phyloP scores from a whole-genome alignment of 257 asterid species.

The Nemophila menziesii region DNA sequence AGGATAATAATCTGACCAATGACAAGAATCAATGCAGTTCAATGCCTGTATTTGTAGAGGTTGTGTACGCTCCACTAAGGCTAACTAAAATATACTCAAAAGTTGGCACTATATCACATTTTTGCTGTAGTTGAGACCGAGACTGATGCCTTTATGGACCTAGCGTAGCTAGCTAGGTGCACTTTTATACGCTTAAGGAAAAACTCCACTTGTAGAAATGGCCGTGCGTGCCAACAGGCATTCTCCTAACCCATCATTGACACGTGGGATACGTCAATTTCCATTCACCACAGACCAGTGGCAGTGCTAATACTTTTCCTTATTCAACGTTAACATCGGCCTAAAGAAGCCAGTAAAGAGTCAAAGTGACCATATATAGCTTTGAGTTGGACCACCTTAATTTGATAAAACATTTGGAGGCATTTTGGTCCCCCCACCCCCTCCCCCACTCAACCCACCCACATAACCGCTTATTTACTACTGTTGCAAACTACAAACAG shows the following conservation, averaged over 20 bases:
- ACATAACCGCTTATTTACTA: too few relatives aligned
- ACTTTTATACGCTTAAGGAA: constrained; percentile 4
- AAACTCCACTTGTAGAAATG: constrained; percentile 14
- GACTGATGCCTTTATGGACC: not conserved
- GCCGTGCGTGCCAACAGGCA: constrained; percentile 1
- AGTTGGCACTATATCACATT: constrained; percentile 5
- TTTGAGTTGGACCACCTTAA: too few relatives aligned
- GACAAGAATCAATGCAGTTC: too few relatives aligned
- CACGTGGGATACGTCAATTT: constrained; percentile 22
- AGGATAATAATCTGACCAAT: too few relatives aligned
- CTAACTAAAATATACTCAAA: not conserved
- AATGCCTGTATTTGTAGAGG: too few relatives aligned
- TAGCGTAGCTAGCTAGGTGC: too few relatives aligned
- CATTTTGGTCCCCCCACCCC: not conserved
- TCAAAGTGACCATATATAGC: not conserved
- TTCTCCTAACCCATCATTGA: not conserved
- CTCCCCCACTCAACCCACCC: too few relatives aligned
- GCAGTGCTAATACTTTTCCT: not conserved
- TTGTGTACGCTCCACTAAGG: too few relatives aligned
- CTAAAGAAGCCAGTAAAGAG: not conserved
- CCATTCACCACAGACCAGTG: not conserved
- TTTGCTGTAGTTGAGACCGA: constrained; percentile 17
- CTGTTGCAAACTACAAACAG: not conserved
- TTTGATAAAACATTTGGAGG: not conserved
- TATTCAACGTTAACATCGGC: not conserved